These are phyloP conservation scores for Amphichorda felina DNA, from an alignment of 2,329 filamentous ascomycete genomes.

Conservation along the genomic window DNA sequence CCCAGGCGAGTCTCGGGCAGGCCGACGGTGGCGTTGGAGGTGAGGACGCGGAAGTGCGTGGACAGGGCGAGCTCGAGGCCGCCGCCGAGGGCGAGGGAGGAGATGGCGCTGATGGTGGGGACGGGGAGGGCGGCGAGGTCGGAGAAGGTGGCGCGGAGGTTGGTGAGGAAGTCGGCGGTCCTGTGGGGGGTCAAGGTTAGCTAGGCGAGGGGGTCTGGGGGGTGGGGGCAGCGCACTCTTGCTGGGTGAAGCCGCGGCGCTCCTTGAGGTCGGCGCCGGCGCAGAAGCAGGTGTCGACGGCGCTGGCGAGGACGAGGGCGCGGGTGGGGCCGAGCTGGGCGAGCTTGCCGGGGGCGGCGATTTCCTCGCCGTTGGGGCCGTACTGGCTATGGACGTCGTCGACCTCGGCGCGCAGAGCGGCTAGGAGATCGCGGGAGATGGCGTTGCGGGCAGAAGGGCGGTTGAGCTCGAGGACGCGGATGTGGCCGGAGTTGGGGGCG, in stretches of 20 bases:
- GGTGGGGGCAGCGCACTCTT: constrained; percentile 46
- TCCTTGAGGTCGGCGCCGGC: constrained; percentile 93
- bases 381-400: constrained; percentile 57
- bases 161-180: constrained; percentile 64
- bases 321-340: constrained; percentile 51
- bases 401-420: constrained; percentile 59
- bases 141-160: constrained; percentile 65
- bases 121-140: constrained; percentile 66
- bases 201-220: neutral
- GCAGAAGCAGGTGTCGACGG: constrained; percentile 81
- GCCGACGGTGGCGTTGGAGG: constrained; percentile 64
- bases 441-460: constrained; percentile 79
- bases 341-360: constrained; percentile 25
- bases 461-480: constrained; percentile 82
- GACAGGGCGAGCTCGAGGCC: constrained; percentile 87
- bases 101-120: constrained; percentile 81
- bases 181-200: constrained; percentile 28
- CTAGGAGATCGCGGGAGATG: constrained; percentile 68
- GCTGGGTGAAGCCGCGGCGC: constrained; percentile 58
- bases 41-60: constrained; percentile 80
- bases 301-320: constrained; percentile 73
- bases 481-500: constrained; percentile 69
- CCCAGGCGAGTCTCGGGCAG: constrained; percentile 87
- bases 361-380: constrained; percentile 39
- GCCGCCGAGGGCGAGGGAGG: constrained; percentile 78